Base-by-base conservation (phyloP, 345 rosid genomes). In the Populus davidiana region DNA sequence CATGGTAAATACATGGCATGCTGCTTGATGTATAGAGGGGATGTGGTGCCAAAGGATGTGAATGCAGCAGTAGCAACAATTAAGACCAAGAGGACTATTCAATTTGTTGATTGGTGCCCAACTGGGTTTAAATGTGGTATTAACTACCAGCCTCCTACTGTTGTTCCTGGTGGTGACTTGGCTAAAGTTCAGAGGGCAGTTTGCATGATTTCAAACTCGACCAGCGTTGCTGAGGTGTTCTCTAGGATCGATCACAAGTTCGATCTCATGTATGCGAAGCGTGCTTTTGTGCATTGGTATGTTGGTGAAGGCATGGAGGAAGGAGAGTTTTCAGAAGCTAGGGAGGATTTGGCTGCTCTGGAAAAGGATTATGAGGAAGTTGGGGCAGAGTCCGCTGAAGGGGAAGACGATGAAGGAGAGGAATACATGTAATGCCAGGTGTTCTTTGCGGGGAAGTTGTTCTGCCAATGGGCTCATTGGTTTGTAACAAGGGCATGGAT, bases 291-390 rank as follows among this genome's bases (percentile, higher is more conserved):
- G 72, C 78, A 75, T 50, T 75, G 78, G 78, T 67, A 75, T 75
- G 78, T 75, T 31, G 78, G 78, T 47, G 78, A 75, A 43, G 78
- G 72, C 0, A 75, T 75, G 78, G 78, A 75, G 78, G 78, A 75
- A 5, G 78, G 72, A 18, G 78, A 75, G 4, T 75, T 75, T 27
- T 75, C 78, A 9, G 78, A 75, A 52, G 72, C 72, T 1, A 65
- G 78, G 62, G 71, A 66, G 29, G 71, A 65, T 66, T 65, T 75
- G 63, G 77, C 77, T 31, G 77, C 77, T 27, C 43, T 65, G 1
- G 71, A 75, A 29, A 75, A 75, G 63, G 77, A 75, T 65, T 65
- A 65, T 49, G 71, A 65, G 77, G 77, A 75, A 75, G 77, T 75
- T 33, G 63, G 77, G 13, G 25, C 39, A 4, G 61, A 64, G 70